These are phyloP conservation scores for Ocimum tenuiflorum DNA, from an alignment of 257 asterid species.

Conservation along the genomic window DNA sequence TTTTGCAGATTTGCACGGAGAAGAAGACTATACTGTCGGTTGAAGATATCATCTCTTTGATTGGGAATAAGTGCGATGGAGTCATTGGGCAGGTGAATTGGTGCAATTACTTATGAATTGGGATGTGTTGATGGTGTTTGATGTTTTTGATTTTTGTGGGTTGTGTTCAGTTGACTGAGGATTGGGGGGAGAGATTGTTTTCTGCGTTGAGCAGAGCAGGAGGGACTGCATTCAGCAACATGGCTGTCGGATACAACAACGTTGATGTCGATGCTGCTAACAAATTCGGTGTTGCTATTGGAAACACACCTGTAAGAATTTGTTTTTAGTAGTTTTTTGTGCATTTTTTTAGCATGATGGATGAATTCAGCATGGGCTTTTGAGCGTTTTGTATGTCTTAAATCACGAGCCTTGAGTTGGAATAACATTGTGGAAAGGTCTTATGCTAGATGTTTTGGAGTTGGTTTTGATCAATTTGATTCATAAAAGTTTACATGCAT, in stretches of 20 bases:
- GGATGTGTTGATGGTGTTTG: neutral
- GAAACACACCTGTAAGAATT: slow-evolving; percentile 83
- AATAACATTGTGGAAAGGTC: too few relatives aligned
- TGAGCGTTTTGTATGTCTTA: too few relatives aligned
- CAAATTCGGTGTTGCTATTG: slow-evolving; percentile 86
- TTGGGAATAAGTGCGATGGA: slow-evolving; percentile 82
- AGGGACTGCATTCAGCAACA: slow-evolving; percentile 93
- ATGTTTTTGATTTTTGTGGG: slow-evolving; percentile 1
- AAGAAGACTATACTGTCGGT: slow-evolving; percentile 87
- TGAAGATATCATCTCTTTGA: slow-evolving; percentile 75
- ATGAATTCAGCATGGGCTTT: too few relatives aligned
- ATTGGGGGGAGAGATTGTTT: slow-evolving; percentile 84
- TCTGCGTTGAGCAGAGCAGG: slow-evolving; percentile 91
- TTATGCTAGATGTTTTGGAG: too few relatives aligned
- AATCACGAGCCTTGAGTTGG: too few relatives aligned
- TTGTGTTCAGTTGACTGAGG: slow-evolving; percentile 69
- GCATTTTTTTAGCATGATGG: too few relatives aligned
- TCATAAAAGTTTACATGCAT: too few relatives aligned
- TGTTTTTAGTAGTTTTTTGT: neutral
- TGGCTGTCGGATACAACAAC: slow-evolving; percentile 97
- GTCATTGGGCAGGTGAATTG: slow-evolving; percentile 82
- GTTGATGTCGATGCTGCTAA: slow-evolving; percentile 85
- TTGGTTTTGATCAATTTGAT: too few relatives aligned
- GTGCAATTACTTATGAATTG: too few relatives aligned
- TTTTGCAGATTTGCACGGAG: slow-evolving; percentile 65